Evolutionary conservation across 176 grass and related monocot genomes (phyloP).

Genomic region (Puccinellia tenuiflora): DNA sequence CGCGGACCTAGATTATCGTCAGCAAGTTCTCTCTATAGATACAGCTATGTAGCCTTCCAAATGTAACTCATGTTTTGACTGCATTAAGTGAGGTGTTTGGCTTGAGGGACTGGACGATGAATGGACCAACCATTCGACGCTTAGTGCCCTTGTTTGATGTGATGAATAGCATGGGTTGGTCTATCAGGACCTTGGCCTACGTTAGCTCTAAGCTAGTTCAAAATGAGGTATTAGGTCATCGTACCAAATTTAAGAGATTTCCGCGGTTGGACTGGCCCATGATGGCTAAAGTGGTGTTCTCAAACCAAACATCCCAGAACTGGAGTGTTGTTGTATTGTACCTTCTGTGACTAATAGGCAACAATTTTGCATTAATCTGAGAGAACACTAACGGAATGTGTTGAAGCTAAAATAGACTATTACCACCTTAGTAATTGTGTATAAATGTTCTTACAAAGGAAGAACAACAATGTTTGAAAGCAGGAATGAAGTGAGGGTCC

Average conservation of each 20-base stretch:
- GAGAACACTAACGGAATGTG: background rate
- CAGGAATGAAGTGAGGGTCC: background rate
- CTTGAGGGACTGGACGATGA: background rate
- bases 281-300: background rate
- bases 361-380: background rate
- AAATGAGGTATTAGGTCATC: background rate
- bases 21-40: constrained; percentile 22
- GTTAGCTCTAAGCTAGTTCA: background rate
- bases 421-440: background rate
- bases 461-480: background rate
- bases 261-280: background rate
- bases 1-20: background rate
- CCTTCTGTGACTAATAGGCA: background rate
- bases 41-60: background rate
- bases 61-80: background rate
- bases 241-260: background rate
- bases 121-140: background rate
- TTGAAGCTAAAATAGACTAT: background rate
- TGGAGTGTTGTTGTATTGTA: constrained; percentile 1
- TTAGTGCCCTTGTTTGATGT: background rate
- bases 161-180: background rate
- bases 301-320: constrained; percentile 3
- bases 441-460: background rate
- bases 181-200: background rate
- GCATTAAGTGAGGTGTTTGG: background rate